phyloP scores from a whole-genome alignment of 2,329 filamentous ascomycete genomes.

The Microsporum audouinii region DNA sequence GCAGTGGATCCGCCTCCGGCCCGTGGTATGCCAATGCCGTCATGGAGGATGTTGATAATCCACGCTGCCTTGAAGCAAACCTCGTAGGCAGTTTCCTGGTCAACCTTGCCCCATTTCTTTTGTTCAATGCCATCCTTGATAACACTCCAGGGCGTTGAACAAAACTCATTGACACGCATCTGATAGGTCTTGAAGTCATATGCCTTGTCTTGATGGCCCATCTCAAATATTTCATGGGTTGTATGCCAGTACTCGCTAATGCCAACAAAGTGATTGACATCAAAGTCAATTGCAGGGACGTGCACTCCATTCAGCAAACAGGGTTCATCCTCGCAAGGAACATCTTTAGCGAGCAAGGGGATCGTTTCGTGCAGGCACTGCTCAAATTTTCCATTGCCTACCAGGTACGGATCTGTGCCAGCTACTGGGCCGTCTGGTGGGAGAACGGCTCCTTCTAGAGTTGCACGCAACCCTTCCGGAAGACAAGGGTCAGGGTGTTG shows the following conservation, averaged over 20 bases:
- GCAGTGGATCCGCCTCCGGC: conserved; percentile 60
- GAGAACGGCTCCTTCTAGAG: conserved; percentile 53
- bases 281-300: conserved; percentile 90
- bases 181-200: conserved; percentile 92
- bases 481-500: conserved; percentile 87
- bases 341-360: conserved; percentile 80
- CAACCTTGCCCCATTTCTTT: conserved; percentile 61
- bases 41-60: conserved; percentile 92
- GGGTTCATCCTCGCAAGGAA: conserved; percentile 67
- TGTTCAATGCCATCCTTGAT: conserved; percentile 57
- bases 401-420: conserved; percentile 45
- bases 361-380: conserved; percentile 74
- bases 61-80: conserved; percentile 98
- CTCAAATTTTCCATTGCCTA: conserved; percentile 78
- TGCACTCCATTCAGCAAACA: conserved; percentile 86
- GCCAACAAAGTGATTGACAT: conserved; percentile 93
- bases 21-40: conserved; percentile 86
- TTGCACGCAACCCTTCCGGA: conserved; percentile 63
- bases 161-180: conserved; percentile 71
- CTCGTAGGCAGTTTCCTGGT: conserved; percentile 62
- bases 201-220: conserved; percentile 60
- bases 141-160: conserved; percentile 65
- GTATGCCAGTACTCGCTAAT: conserved; percentile 99
- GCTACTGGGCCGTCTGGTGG: conserved; percentile 29
- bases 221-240: conserved; percentile 83